Evolutionary conservation across 768 basidiomycete species (phyloP).

Genomic region (Lyophyllum decastes): DNA sequence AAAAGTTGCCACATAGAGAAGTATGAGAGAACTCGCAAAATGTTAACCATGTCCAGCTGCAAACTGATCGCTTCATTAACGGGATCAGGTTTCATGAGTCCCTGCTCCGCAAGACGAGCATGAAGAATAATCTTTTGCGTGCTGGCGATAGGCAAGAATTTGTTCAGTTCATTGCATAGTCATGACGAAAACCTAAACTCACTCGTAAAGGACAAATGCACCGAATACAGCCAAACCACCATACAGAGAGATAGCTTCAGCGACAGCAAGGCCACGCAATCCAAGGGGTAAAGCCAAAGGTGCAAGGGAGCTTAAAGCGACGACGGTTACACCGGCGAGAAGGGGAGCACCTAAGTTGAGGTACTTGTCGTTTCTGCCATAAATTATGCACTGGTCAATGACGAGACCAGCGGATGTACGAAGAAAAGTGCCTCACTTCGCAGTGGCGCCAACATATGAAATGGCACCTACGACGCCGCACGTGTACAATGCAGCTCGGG

Average conservation of each 20-base stretch:
- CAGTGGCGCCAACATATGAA: conserved; percentile 87
- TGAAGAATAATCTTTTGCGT: conserved; percentile 85
- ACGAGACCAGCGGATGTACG: neutral
- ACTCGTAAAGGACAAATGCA: conserved; percentile 89
- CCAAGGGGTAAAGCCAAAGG: conserved; percentile 89
- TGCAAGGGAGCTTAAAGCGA: conserved; percentile 83
- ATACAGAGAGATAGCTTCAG: conserved; percentile 80
- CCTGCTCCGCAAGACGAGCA: conserved; percentile 71
- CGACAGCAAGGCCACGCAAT: conserved; percentile 70
- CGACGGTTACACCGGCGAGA: conserved; percentile 86
- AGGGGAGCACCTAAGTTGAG: conserved; percentile 86
- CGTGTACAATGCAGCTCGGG: conserved; percentile 87
- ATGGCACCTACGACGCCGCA: conserved; percentile 84
- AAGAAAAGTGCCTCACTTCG: conserved; percentile 48
- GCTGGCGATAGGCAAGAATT: conserved; percentile 35
- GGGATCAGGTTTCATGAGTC: conserved; percentile 68
- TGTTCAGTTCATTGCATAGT: neutral
- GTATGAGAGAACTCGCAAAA: conserved; percentile 56
- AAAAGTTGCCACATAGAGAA: neutral
- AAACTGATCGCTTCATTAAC: conserved; percentile 76
- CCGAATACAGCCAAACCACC: conserved; percentile 88
- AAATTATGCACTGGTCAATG: too few relatives aligned
- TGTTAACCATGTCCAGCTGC: conserved; percentile 88
- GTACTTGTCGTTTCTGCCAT: conserved; percentile 82
- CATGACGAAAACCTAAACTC: conserved; percentile 20